A percentile compares a stretch with the other conserved stretches of the same genome.
phyloP scores from a whole-genome alignment of 169 alveolate species.

The Babesia microti region DNA sequence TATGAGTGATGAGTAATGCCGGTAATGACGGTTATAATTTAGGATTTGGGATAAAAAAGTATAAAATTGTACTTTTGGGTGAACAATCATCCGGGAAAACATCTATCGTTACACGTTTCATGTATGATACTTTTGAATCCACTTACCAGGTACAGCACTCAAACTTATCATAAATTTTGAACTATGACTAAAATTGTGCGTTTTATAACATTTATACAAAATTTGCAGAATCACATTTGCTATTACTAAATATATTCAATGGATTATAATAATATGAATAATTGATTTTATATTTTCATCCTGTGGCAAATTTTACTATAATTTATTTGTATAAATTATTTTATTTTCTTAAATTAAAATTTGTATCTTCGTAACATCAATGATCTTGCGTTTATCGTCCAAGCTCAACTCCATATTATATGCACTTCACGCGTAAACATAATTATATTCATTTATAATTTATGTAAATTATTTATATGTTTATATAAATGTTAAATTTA shows the following conservation, averaged over 20 bases:
- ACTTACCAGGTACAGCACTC: conserved; percentile 73
- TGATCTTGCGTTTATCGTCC: no score
- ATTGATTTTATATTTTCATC: neutral
- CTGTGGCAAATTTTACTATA: neutral
- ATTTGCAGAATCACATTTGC: conserved; percentile 1
- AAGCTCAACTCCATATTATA: no score
- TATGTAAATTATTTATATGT: neutral
- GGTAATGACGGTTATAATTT: neutral
- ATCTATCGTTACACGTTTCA: conserved; percentile 91
- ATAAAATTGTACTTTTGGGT: conserved; percentile 39
- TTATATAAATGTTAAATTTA: neutral
- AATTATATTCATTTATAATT: conserved; percentile 1
- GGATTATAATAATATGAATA: neutral
- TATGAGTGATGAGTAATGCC: no score
- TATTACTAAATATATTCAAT: neutral
- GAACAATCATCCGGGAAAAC: conserved; percentile 96
- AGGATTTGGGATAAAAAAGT: conserved; percentile 4
- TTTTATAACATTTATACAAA: neutral
- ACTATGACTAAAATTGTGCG: neutral
- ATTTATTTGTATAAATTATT: no score
- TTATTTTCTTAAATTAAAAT: no score
- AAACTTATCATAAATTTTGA: neutral
- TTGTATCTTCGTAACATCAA: no score
- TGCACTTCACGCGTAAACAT: no score
- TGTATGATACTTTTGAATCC: conserved; percentile 91